A percentile compares a stretch with the other conserved stretches of the same genome.
phyloP scores from a whole-genome alignment of 2,329 filamentous ascomycete genomes.

The Aspergillus ibericus region DNA sequence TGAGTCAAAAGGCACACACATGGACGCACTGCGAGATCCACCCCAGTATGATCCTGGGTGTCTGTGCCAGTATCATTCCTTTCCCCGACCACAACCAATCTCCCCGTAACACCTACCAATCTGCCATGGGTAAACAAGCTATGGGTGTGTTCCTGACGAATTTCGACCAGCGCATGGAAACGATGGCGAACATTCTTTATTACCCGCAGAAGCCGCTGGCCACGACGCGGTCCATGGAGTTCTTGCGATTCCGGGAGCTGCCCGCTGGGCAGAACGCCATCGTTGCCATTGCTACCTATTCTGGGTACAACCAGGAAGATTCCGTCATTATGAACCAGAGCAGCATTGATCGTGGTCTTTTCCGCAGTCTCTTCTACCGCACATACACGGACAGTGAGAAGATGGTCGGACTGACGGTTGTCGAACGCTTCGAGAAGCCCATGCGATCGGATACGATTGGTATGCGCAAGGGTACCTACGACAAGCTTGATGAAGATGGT shows the following conservation, averaged over 20 bases:
- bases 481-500: conserved; percentile 96
- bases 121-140: conserved; percentile 99
- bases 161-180: conserved; percentile 96
- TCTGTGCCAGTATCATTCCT: conserved; percentile 98
- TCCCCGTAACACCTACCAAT: conserved; percentile 98
- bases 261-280: conserved; percentile 98
- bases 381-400: conserved; percentile 98
- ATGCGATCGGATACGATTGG: conserved; percentile 83
- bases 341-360: conserved; percentile 94
- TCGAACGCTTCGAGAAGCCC: conserved; percentile 95
- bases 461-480: conserved; percentile 91
- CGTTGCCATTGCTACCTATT: conserved; percentile 95
- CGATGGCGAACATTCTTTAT: conserved; percentile 98
- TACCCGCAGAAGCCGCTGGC: conserved; percentile 97
- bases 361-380: conserved; percentile 96
- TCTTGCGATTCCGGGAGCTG: conserved; percentile 94
- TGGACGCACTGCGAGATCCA: conserved; percentile 99
- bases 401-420: conserved; percentile 86
- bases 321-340: conserved; percentile 99
- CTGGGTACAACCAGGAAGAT: conserved; percentile 99
- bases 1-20: conserved; percentile 83
- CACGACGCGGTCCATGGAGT: conserved; percentile 97
- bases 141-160: conserved; percentile 99
- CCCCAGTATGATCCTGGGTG: conserved; percentile 97
- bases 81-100: conserved; percentile 99